Evolutionary conservation across 768 basidiomycete genomes (phyloP).

Genomic region (Podaxis sp.): DNA sequence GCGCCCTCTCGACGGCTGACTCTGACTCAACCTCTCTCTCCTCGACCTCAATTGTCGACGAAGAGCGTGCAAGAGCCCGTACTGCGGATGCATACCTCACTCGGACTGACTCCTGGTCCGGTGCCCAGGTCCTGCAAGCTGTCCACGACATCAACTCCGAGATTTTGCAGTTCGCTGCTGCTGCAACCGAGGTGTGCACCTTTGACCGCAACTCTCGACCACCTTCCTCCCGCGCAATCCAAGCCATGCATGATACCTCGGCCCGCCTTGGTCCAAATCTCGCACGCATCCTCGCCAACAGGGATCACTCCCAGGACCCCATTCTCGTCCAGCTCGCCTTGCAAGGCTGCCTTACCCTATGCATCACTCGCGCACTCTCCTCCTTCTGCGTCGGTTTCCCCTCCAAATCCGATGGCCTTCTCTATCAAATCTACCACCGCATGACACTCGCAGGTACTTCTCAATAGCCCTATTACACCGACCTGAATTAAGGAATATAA

Average conservation of each 20-base stretch:
- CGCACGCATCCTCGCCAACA: conserved; percentile 52
- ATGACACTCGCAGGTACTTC: conserved; percentile 49
- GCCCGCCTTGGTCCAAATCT: conserved; percentile 62
- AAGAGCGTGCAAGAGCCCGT: conserved; percentile 53
- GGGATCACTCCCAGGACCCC: conserved; percentile 73
- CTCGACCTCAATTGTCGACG: conserved; percentile 27
- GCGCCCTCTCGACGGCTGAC: neutral
- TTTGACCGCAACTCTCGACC: conserved; percentile 27
- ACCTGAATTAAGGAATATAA: neutral
- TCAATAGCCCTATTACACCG: neutral
- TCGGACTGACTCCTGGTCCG: conserved; percentile 71
- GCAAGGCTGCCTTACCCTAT: conserved; percentile 65
- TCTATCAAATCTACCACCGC: conserved; percentile 56
- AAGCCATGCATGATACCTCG: conserved; percentile 56
- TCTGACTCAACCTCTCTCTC: conserved; percentile 16
- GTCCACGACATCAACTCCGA: conserved; percentile 79
- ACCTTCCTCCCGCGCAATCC: conserved; percentile 29
- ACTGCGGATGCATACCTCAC: conserved; percentile 67
- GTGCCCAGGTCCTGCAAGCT: conserved; percentile 73
- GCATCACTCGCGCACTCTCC: conserved; percentile 61
- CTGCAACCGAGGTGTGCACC: conserved; percentile 64
- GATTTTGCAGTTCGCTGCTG: conserved; percentile 75
- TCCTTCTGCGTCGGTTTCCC: conserved; percentile 75
- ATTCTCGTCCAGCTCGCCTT: conserved; percentile 73
- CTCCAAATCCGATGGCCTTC: conserved; percentile 60